Base-by-base conservation (phyloP, 2,329 filamentous ascomycete species). In the Cladophialophora chaetospira region DNA sequence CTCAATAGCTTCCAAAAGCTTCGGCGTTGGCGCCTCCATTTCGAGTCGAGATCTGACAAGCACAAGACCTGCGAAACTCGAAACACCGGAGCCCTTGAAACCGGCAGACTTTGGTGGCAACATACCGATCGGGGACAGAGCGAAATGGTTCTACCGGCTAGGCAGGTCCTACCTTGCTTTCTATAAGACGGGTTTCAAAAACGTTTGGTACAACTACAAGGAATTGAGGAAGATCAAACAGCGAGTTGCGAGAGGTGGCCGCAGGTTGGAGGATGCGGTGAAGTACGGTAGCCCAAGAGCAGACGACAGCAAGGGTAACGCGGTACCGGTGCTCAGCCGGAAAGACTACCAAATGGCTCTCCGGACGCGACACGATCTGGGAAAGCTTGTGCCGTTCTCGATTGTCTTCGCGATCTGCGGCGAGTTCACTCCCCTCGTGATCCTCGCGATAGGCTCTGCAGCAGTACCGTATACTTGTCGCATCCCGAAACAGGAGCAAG, bases 151-250 rank as follows among this genome's bases (percentile, higher is more conserved):
- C 60, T 82, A 83, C 67, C 70, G 74, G 40, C 75, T 86, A 25
- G 93, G 90, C 61, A 88, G 88, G 70, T 84, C 88, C 49, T 96
- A 96, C 73, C 72, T 88, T 8, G 73, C 73, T 31, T 97, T 97
- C 81, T 97, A 97, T 84, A 96, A 94, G 74, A 81, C 84, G 1
- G 93, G 92, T 15, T 74, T 96, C 28, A 85, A 86, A 68, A 85
- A 88, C 66, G 85, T 96, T 49, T 85, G 84, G 70, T 74, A 77
- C 57, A 96, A 96, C 63, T 71, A 77, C 0, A 73, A 70, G 5
- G 53, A 67, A 4, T 62, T 81, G 65, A 79, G 31, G 36, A 47
- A 46, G 13, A 82, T 45, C 69, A n/a, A 15, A 19, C 75, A 19
- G 78, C 80, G 9, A 70, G 86, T 11, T 72, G 74, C 49, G 4